A percentile compares a stretch with the other conserved stretches of the same genome.
Evolutionary conservation across 2,329 filamentous ascomycete genomes (phyloP).

Genomic region (Neofusicoccum ribis): DNA sequence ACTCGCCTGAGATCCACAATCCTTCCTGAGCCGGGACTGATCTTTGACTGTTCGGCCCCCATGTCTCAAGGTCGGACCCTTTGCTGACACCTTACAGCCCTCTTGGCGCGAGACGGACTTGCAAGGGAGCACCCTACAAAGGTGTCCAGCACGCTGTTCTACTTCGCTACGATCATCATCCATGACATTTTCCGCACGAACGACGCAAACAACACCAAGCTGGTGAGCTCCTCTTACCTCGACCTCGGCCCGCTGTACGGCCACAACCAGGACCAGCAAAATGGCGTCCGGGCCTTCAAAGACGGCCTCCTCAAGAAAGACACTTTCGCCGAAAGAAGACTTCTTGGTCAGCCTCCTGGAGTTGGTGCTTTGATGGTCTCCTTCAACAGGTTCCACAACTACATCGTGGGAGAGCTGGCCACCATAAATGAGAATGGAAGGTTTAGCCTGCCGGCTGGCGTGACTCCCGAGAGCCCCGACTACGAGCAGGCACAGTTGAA

Average conservation of each 20-base stretch:
- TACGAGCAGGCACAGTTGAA: neutral
- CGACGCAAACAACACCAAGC: slow-evolving; percentile 58
- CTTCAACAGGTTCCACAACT: slow-evolving; percentile 74
- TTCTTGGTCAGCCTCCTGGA: slow-evolving; percentile 62
- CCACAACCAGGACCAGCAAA: slow-evolving; percentile 61
- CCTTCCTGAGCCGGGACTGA: neutral
- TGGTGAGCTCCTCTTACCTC: slow-evolving; percentile 67
- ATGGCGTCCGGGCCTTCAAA: slow-evolving; percentile 61
- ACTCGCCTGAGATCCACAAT: slow-evolving; percentile 51
- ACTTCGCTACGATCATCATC: slow-evolving; percentile 62
- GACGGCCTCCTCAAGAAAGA: slow-evolving; percentile 66
- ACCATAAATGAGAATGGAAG: slow-evolving; percentile 76
- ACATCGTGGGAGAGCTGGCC: slow-evolving; percentile 73
- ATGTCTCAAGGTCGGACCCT: slow-evolving; percentile 56
- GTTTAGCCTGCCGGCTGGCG: slow-evolving; percentile 63
- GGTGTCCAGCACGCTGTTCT: slow-evolving; percentile 70
- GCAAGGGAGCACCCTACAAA: slow-evolving; percentile 62
- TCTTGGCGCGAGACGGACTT: slow-evolving; percentile 53
- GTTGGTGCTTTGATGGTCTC: slow-evolving; percentile 63
- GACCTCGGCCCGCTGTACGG: slow-evolving; percentile 70
- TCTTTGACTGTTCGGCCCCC: slow-evolving; percentile 2
- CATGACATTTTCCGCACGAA: slow-evolving; percentile 62
- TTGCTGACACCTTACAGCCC: slow-evolving; percentile 63
- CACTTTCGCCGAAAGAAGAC: slow-evolving; percentile 61
- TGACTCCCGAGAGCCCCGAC: slow-evolving; percentile 28